phyloP scores from a whole-genome alignment of 2,329 filamentous ascomycete species.

The Colletotrichum echinochloae region DNA sequence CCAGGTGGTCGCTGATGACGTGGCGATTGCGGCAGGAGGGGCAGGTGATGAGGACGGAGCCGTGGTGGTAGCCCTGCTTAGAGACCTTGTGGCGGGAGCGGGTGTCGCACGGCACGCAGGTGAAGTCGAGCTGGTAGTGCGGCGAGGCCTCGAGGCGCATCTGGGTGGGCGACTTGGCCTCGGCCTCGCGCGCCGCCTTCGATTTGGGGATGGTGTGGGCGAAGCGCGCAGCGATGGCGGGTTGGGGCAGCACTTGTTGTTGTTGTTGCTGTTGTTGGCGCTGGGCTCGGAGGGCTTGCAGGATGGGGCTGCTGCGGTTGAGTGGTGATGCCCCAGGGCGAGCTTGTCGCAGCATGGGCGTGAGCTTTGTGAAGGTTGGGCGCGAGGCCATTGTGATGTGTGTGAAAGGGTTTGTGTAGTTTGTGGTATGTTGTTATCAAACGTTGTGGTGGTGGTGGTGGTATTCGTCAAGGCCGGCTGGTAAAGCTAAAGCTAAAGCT shows the following conservation, averaged over 20 bases:
- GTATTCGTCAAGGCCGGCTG: not conserved
- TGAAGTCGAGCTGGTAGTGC: conserved; percentile 90
- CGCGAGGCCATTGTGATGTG: conserved; percentile 34
- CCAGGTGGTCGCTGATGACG: conserved; percentile 89
- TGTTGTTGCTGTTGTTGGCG: conserved; percentile 1
- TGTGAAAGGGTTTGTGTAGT: not conserved
- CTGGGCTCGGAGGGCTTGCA: conserved; percentile 14
- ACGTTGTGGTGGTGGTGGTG: not conserved
- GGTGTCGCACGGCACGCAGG: conserved; percentile 85
- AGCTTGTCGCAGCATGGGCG: conserved; percentile 31
- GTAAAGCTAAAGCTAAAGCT: not conserved
- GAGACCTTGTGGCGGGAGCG: conserved; percentile 88
- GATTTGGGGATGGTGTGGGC: conserved; percentile 46
- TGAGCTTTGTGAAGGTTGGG: conserved; percentile 17
- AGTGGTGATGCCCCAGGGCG: conserved; percentile 26
- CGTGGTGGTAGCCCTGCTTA: conserved; percentile 95
- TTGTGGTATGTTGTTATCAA: not conserved
- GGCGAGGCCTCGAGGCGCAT: conserved; percentile 60
- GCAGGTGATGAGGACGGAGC: conserved; percentile 89
- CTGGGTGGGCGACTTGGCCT: conserved; percentile 43
- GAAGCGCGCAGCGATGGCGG: conserved; percentile 40
- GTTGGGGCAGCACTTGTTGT: conserved; percentile 13
- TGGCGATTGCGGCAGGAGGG: conserved; percentile 88
- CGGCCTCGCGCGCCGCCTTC: conserved; percentile 35
- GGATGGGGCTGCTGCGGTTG: conserved; percentile 9